Conservation (phyloP, 768 basidiomycete species). For the Suillus lakei region DNA sequence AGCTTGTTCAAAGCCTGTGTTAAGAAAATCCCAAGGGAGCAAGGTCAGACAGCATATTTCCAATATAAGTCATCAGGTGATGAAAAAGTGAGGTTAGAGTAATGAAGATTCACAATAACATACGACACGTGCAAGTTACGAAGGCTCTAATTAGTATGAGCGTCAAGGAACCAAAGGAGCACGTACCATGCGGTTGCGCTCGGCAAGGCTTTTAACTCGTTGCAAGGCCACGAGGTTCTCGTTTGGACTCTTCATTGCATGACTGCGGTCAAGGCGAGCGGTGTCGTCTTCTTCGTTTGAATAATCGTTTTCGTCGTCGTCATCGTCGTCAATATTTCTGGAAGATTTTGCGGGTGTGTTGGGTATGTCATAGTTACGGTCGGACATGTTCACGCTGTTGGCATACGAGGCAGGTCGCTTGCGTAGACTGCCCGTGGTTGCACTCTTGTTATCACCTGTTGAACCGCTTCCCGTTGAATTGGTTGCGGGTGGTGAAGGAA, state of each 20-base stretch:
- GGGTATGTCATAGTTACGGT: slow-evolving; percentile 43
- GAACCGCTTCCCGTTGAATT: slow-evolving; percentile 86
- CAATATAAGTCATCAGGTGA: slow-evolving; percentile 6
- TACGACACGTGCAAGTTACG: slow-evolving; percentile 36
- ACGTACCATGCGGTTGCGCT: slow-evolving; percentile 76
- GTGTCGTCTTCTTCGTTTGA: slow-evolving; percentile 68
- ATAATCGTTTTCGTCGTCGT: slow-evolving; percentile 53
- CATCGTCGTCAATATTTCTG: slow-evolving; percentile 44
- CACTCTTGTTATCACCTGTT: slow-evolving; percentile 61
- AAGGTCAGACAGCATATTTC: slow-evolving; percentile 23
- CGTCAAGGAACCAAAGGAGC: slow-evolving; percentile 22
- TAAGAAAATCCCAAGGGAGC: slow-evolving; percentile 7
- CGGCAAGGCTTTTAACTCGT: slow-evolving; percentile 69
- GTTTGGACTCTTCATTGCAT: slow-evolving; percentile 43
- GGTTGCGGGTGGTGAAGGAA: slow-evolving; percentile 85
- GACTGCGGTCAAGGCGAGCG: slow-evolving; percentile 50
- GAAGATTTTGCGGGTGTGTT: slow-evolving; percentile 31
- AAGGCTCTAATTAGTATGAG: slow-evolving; percentile 22
- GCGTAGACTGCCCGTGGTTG: slow-evolving; percentile 45
- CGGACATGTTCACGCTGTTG: slow-evolving; percentile 41
- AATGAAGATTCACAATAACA: slow-evolving; percentile 20
- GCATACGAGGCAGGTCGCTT: slow-evolving; percentile 35
- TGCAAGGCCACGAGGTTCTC: slow-evolving; percentile 66
- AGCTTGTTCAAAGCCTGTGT: slow-evolving; percentile 72
- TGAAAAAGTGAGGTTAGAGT: slow-evolving; percentile 13